Evolutionary conservation across 768 basidiomycete species (phyloP).

Genomic region (Neoboletus magnificus): DNA sequence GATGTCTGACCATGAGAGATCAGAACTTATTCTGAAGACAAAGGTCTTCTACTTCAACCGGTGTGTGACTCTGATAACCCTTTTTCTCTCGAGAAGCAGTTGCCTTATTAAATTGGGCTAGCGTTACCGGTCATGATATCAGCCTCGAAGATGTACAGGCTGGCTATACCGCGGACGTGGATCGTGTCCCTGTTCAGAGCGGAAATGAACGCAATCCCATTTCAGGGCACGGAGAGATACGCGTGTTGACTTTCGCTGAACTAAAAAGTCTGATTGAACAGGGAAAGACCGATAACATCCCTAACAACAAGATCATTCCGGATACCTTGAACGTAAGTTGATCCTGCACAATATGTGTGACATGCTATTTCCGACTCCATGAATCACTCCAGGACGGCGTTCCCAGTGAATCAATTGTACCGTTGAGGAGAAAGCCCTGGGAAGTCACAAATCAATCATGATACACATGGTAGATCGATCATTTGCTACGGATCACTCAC

Average conservation of each 20-base stretch:
- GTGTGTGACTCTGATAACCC: slow-evolving; percentile 30
- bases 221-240: slow-evolving; percentile 34
- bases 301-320: slow-evolving; percentile 73
- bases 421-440: slow-evolving; percentile 66
- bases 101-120: slow-evolving; percentile 28
- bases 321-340: slow-evolving; percentile 59
- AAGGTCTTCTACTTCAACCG: slow-evolving; percentile 74
- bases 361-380: not conserved
- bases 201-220: slow-evolving; percentile 18
- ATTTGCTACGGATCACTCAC: slow-evolving; percentile 3
- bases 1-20: slow-evolving; percentile 38
- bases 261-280: slow-evolving; percentile 68
- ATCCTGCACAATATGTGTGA: not conserved
- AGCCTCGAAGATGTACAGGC: slow-evolving; percentile 27
- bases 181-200: slow-evolving; percentile 10
- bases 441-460: slow-evolving; percentile 35
- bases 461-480: slow-evolving; percentile 16
- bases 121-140: slow-evolving; percentile 27
- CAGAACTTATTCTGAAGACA: slow-evolving; percentile 50
- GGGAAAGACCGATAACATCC: slow-evolving; percentile 69
- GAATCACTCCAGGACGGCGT: slow-evolving; percentile 41
- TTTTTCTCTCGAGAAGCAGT: slow-evolving; percentile 27
- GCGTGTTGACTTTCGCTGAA: slow-evolving; percentile 60
- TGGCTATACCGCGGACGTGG: slow-evolving; percentile 10
- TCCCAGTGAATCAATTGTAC: slow-evolving; percentile 54